Conservation (phyloP, 371 early-diverging fungal genomes). For the Amoeboaphelidium occidentale region DNA sequence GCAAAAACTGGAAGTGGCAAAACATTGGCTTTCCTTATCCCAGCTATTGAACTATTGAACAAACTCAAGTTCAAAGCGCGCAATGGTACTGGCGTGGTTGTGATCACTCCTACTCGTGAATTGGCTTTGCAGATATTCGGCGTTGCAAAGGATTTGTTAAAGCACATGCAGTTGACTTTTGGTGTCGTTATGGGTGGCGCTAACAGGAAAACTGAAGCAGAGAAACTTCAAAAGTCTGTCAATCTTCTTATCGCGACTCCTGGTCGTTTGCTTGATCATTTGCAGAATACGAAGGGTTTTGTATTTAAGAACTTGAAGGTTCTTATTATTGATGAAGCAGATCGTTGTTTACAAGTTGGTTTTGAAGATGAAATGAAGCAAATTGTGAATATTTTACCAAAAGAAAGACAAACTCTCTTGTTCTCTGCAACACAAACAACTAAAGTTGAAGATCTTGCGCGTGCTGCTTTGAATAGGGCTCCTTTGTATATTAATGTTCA, state of each 20-base stretch:
- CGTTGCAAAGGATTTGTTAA: slow-evolving; percentile 76
- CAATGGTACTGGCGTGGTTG: slow-evolving; percentile 79
- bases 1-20: slow-evolving; percentile 98
- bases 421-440: slow-evolving; percentile 98
- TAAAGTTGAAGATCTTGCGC: slow-evolving; percentile 85
- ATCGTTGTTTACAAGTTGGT: slow-evolving; percentile 90
- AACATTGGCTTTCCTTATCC: slow-evolving; percentile 93
- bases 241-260: slow-evolving; percentile 93
- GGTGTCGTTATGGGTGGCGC: slow-evolving; percentile 95
- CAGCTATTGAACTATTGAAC: slow-evolving; percentile 70
- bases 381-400: slow-evolving; percentile 68
- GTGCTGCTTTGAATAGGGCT: slow-evolving; percentile 66
- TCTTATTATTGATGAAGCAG: slow-evolving; percentile 95
- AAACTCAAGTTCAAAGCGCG: slow-evolving; percentile 71
- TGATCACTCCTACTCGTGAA: slow-evolving; percentile 98
- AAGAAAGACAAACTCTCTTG: slow-evolving; percentile 77
- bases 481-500: slow-evolving; percentile 93
- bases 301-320: slow-evolving; percentile 66
- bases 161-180: slow-evolving; percentile 76
- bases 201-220: slow-evolving; percentile 81
- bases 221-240: slow-evolving; percentile 75
- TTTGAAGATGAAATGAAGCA: slow-evolving; percentile 96
- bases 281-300: slow-evolving; percentile 74
- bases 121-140: slow-evolving; percentile 96
- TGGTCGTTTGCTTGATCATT: slow-evolving; percentile 88